phyloP scores from a whole-genome alignment of 2,329 filamentous ascomycete genomes.

The Hymenoscyphus fructigenus region DNA sequence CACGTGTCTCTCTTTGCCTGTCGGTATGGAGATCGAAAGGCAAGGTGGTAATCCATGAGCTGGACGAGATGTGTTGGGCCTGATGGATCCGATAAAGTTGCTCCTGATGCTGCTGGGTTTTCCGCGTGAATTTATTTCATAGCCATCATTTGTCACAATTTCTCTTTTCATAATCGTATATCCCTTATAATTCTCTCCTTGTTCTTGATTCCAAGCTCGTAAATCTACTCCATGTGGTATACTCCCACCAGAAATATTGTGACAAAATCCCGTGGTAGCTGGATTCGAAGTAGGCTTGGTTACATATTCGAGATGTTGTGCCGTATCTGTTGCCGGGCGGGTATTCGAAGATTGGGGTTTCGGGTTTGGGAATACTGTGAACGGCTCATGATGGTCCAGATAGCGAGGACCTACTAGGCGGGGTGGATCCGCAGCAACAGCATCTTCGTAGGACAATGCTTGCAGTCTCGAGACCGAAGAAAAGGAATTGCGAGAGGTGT shows the following conservation, averaged over 20 bases:
- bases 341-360: background rate
- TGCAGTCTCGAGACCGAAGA: background rate
- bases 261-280: background rate
- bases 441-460: background rate
- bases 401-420: background rate
- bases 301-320: background rate
- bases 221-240: background rate
- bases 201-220: background rate
- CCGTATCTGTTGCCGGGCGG: no score
- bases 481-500: background rate
- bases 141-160: background rate
- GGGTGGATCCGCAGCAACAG: background rate
- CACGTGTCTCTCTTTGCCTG: background rate
- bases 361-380: background rate
- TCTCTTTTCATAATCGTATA: background rate
- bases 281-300: background rate
- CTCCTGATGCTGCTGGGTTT: conserved; percentile 8
- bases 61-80: background rate
- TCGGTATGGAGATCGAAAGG: background rate
- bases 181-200: background rate
- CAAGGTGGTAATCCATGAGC: background rate
- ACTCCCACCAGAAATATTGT: background rate
- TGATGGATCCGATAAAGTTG: conserved; percentile 12
- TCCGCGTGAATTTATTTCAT: background rate
- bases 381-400: background rate